Evolutionary conservation across 1,284 basidiomycete species (phyloP), one percentile per base, ranked within the genome.

Genomic region (Mycosarcoma maydis): DNA sequence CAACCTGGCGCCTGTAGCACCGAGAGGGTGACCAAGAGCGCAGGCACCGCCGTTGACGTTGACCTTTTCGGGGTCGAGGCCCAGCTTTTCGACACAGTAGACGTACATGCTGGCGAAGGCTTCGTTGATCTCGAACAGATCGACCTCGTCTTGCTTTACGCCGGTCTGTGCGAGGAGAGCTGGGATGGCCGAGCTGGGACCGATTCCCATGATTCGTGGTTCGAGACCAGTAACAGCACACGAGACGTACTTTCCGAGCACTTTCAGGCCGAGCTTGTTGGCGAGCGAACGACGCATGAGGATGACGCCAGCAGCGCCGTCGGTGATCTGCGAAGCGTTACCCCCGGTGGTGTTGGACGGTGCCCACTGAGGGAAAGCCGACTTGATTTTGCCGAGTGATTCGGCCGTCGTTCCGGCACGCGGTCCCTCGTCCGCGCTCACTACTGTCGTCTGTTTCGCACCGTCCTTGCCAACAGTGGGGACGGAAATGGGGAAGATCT

Each of bases 311-410:
- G 92, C 92, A 8, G 90, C 91, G 17, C 92, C 92, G 77, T 95
- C 92, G 6, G 92, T 93, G 60, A 94, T 86, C 72, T 84, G 80
- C n/a, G 65, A 70, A 87, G 92, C 91, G 83, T 94, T 95, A 19
- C 92, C 92, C n/a, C 90, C 92, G 6, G 92, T 94, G 16, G 91
- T 92, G 38, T 87, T 86, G 1, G 85, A 82, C 9, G 88, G 88
- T 3, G 88, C 89, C 91, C 92, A 94, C 73, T 94, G 90, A 33
- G 92, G 92, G 84, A 94, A 95, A 3, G 92, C 92, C 5, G 90
- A 69, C 54, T 86, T 87, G 71, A 92, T 87, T 83, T 89, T 91
- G 41, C 80, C 77, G 43, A 94, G 84, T 9, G 80, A 82, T 68
- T 90, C 89, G 75, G 88, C 86, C 0, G 91, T 93, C 13, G 90